Evolutionary conservation across 2,329 filamentous ascomycete genomes (phyloP).

Genomic region (Epichloe glyceriae): DNA sequence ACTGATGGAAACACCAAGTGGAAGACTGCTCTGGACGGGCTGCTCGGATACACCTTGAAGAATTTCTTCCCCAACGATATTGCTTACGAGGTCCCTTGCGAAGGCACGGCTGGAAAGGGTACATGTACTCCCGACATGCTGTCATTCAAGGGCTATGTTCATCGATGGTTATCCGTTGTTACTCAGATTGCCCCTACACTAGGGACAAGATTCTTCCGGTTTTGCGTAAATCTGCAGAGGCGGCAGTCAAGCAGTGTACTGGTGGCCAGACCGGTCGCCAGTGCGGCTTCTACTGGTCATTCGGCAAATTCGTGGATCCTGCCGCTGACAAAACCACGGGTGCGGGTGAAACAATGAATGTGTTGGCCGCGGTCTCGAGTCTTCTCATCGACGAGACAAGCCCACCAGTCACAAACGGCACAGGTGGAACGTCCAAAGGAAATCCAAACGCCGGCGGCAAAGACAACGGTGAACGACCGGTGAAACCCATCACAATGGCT

Average conservation of each 20-base stretch:
- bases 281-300: slow-evolving; percentile 53
- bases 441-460: slow-evolving; percentile 26
- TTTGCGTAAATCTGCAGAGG: slow-evolving; percentile 43
- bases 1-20: slow-evolving; percentile 41
- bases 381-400: slow-evolving; percentile 30
- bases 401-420: slow-evolving; percentile 30
- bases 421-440: slow-evolving; percentile 37
- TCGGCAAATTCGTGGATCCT: slow-evolving; percentile 29
- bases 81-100: slow-evolving; percentile 56
- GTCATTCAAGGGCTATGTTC: slow-evolving; percentile 59
- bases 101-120: slow-evolving; percentile 36
- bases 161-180: slow-evolving; percentile 50
- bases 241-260: slow-evolving; percentile 49
- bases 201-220: slow-evolving; percentile 40
- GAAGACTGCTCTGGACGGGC: slow-evolving; percentile 40
- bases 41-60: slow-evolving; percentile 36
- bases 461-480: slow-evolving; percentile 15
- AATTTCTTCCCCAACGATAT: slow-evolving; percentile 44
- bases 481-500: slow-evolving; percentile 25
- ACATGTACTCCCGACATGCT: slow-evolving; percentile 60
- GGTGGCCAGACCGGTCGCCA: slow-evolving; percentile 43
- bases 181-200: slow-evolving; percentile 48
- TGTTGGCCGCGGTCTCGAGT: slow-evolving; percentile 39
- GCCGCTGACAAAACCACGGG: slow-evolving; percentile 40
- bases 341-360: slow-evolving; percentile 47